Evolutionary conservation across 2,329 filamentous ascomycete species (phyloP).

Genomic region (Monilinia polystroma): DNA sequence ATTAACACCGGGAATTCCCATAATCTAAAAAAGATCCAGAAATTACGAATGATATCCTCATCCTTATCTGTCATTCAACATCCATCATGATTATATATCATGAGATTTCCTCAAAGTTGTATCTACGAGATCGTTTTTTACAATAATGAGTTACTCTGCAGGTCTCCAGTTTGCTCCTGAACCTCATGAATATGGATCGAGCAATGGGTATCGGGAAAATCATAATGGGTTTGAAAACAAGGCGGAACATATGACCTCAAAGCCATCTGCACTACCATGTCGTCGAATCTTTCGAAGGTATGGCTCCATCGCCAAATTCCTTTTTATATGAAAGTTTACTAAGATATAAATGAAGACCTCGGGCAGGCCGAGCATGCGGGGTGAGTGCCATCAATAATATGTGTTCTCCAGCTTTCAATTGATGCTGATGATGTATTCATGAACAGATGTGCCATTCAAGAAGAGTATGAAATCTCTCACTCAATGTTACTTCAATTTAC

Average conservation of each 20-base stretch:
- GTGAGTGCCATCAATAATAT: constrained; percentile 4
- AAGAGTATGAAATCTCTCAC: not conserved
- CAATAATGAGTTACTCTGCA: constrained; percentile 1
- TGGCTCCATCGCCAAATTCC: not conserved
- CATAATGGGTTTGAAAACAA: not conserved
- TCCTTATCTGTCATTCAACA: too few relatives aligned
- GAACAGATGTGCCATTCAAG: constrained; percentile 19
- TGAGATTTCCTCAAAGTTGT: not conserved
- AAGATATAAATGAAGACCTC: constrained; percentile 11
- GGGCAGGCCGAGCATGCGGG: constrained; percentile 23
- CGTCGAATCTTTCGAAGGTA: constrained; percentile 18
- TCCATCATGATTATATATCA: not conserved
- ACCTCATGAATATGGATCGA: not conserved
- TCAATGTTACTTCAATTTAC: not conserved
- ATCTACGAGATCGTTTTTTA: not conserved
- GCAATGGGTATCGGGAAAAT: not conserved
- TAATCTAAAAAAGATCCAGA: not conserved
- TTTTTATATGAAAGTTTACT: not conserved
- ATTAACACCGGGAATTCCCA: constrained; percentile 4
- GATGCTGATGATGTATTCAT: constrained; percentile 5
- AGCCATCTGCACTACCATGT: not conserved
- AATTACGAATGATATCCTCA: not conserved
- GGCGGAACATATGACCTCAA: not conserved
- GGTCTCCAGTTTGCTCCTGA: constrained; percentile 6
- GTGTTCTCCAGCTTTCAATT: not conserved